Evolutionary conservation across 805 yeast genomes (phyloP).

Genomic region (Ogataea degrootiae): DNA sequence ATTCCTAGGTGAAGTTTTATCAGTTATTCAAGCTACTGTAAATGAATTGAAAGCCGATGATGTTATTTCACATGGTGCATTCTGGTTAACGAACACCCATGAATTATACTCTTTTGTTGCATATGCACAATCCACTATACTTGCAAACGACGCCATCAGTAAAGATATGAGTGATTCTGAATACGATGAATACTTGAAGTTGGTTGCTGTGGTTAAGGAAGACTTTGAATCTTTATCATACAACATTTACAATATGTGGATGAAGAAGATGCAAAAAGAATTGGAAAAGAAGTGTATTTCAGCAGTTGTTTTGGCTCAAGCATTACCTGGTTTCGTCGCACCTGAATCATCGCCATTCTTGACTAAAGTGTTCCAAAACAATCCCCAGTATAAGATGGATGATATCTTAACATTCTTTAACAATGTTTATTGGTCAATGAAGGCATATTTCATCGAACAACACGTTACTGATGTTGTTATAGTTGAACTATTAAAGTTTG

Average conservation of each 20-base stretch:
- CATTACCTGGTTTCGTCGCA: slow-evolving; percentile 92
- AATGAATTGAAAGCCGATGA: slow-evolving; percentile 78
- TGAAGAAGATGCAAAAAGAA: slow-evolving; percentile 89
- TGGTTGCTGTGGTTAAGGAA: slow-evolving; percentile 87
- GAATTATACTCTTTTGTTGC: slow-evolving; percentile 92
- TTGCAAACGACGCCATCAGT: slow-evolving; percentile 73
- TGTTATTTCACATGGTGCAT: slow-evolving; percentile 87
- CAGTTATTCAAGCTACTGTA: slow-evolving; percentile 81
- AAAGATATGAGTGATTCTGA: slow-evolving; percentile 87
- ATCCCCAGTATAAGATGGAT: slow-evolving; percentile 84
- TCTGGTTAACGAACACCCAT: slow-evolving; percentile 96
- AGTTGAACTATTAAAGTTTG: slow-evolving; percentile 74
- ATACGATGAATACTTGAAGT: slow-evolving; percentile 80
- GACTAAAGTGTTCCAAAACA: slow-evolving; percentile 72
- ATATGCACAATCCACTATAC: slow-evolving; percentile 87
- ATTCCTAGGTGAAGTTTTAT: slow-evolving; percentile 82
- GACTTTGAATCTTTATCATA: slow-evolving; percentile 91
- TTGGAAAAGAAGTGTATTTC: slow-evolving; percentile 87
- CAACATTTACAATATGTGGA: slow-evolving; percentile 95
- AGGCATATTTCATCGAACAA: slow-evolving; percentile 79
- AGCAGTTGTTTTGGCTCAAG: slow-evolving; percentile 93
- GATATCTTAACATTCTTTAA: slow-evolving; percentile 87
- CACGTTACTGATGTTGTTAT: slow-evolving; percentile 82
- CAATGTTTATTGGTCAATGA: slow-evolving; percentile 89
- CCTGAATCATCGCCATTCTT: slow-evolving; percentile 78